phyloP scores from a whole-genome alignment of 2,329 filamentous ascomycete genomes.

The Cladosporium sphaerospermum region DNA sequence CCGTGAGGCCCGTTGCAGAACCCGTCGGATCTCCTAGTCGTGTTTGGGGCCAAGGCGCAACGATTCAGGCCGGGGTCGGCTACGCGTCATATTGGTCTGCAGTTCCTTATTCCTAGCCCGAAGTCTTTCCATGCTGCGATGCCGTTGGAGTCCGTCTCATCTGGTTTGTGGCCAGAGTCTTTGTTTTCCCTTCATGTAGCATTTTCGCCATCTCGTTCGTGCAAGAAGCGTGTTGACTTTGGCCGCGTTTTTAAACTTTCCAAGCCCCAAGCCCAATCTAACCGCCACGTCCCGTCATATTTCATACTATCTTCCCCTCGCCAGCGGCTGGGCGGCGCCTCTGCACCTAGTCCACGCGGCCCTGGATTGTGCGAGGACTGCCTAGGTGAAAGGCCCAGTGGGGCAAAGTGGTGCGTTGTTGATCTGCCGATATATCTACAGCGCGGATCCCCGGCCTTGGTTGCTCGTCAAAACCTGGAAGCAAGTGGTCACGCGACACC shows the following conservation, averaged over 20 bases:
- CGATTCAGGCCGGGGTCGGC: background rate
- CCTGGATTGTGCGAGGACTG: background rate
- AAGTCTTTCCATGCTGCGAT: constrained; percentile 1
- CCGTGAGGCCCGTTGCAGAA: too few relatives aligned
- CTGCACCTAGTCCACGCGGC: constrained; percentile 4
- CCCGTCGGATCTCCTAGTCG: too few relatives aligned
- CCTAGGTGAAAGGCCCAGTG: too few relatives aligned
- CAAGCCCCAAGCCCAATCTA: background rate
- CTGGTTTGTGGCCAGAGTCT: background rate
- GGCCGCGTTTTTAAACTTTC: background rate
- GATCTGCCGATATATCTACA: too few relatives aligned
- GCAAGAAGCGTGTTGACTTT: background rate
- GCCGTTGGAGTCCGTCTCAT: background rate
- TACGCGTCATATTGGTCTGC: constrained; percentile 8
- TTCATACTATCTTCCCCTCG: background rate
- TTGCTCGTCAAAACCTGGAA: background rate
- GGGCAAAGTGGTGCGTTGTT: too few relatives aligned
- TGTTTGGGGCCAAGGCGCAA: constrained; percentile 7
- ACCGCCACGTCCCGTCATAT: background rate
- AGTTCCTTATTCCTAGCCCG: background rate
- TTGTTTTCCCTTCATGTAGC: background rate
- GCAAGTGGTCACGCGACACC: constrained; percentile 1
- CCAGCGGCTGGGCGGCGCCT: background rate
- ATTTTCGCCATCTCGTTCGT: background rate
- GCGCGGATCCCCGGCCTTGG: background rate